phyloP scores from a whole-genome alignment of 805 yeast species.

The Wickerhamomyces strasburgensis region DNA sequence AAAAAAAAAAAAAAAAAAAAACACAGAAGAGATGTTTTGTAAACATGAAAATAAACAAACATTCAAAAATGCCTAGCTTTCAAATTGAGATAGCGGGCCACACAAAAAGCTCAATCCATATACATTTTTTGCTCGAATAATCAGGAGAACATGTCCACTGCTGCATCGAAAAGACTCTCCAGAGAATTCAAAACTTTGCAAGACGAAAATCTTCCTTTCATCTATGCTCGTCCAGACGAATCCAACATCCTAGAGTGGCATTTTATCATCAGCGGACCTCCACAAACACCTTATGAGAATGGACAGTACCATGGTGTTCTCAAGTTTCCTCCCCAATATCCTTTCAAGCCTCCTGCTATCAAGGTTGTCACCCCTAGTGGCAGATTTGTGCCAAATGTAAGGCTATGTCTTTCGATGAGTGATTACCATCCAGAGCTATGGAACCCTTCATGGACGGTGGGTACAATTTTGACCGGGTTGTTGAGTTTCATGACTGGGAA shows the following conservation, averaged over 20 bases:
- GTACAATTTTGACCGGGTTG: slow-evolving; percentile 80
- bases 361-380: slow-evolving; percentile 88
- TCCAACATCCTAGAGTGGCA: slow-evolving; percentile 88
- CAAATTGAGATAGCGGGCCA: too few relatives aligned
- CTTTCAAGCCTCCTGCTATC: slow-evolving; percentile 85
- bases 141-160: too few relatives aligned
- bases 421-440: slow-evolving; percentile 91
- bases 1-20: neutral
- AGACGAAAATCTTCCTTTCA: slow-evolving; percentile 76
- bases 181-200: slow-evolving; percentile 76
- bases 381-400: slow-evolving; percentile 66
- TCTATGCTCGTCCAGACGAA: slow-evolving; percentile 81
- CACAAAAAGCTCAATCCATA: too few relatives aligned
- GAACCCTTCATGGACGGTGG: slow-evolving; percentile 95
- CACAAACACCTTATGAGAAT: slow-evolving; percentile 75
- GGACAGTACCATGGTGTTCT: slow-evolving; percentile 90
- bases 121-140: too few relatives aligned
- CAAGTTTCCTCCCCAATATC: slow-evolving; percentile 75
- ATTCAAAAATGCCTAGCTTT: slow-evolving; percentile 6
- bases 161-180: slow-evolving; percentile 47
- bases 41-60: neutral
- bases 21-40: neutral
- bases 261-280: slow-evolving; percentile 86
- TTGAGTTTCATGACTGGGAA: slow-evolving; percentile 86
- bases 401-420: slow-evolving; percentile 82